Conservation (phyloP, 1,284 basidiomycete species). For the Cerioporus squamosus region DNA sequence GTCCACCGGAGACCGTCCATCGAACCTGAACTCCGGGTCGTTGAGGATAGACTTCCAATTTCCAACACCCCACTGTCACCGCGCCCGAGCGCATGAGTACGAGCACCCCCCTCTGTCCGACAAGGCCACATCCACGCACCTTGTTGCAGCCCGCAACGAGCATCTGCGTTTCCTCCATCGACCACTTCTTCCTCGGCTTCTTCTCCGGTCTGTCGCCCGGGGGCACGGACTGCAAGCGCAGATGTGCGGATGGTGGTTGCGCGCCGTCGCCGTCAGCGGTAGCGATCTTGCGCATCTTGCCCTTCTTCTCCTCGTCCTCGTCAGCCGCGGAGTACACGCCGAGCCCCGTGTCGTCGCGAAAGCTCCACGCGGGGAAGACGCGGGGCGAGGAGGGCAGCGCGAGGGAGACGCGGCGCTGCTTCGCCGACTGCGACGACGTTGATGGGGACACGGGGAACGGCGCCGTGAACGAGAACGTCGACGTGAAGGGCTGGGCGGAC, state of each 20-base stretch:
- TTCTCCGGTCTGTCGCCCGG: conserved; percentile 51
- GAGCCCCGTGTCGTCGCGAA: conserved; percentile 74
- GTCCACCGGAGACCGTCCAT: conserved; percentile 84
- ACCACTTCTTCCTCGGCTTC: conserved; percentile 82
- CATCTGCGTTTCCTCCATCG: conserved; percentile 81
- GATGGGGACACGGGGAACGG: conserved; percentile 45
- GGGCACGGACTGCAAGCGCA: conserved; percentile 21
- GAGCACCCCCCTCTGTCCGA: not conserved
- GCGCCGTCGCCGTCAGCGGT: conserved; percentile 39
- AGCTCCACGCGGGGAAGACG: conserved; percentile 71
- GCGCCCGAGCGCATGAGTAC: not conserved
- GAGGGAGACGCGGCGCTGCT: conserved; percentile 74
- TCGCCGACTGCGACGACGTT: conserved; percentile 35
- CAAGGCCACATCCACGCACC: conserved; percentile 50
- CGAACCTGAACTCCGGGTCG: conserved; percentile 74
- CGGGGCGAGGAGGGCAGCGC: conserved; percentile 70
- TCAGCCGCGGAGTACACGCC: conserved; percentile 45
- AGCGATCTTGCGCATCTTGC: conserved; percentile 49
- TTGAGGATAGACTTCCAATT: conserved; percentile 92
- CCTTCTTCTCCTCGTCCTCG: conserved; percentile 43
- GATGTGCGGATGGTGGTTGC: not conserved
- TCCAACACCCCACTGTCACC: conserved; percentile 77
- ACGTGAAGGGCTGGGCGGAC: conserved; percentile 40
- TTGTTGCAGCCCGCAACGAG: conserved; percentile 82
- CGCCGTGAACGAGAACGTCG: conserved; percentile 66